Evolutionary conservation across 106 monocot genomes (phyloP).

Genomic region (Ottelia alismoides): DNA sequence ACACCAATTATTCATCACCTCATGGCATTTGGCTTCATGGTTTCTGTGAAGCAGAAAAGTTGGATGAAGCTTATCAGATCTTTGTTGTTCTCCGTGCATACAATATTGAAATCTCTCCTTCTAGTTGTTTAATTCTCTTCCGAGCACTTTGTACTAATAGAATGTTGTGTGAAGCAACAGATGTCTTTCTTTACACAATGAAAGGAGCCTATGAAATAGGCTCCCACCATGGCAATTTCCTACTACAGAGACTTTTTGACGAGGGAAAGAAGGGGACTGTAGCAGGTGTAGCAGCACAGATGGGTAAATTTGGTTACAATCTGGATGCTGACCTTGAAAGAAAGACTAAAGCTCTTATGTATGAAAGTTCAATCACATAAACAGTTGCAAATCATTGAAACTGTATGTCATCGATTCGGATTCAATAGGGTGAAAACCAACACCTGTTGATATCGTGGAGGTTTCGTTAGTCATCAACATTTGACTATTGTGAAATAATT

Average conservation of each 20-base stretch:
- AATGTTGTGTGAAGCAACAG: constrained; percentile 29
- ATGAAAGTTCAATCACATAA: too few relatives aligned
- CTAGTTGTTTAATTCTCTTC: constrained; percentile 47
- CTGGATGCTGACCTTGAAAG: too few relatives aligned
- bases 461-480: too few relatives aligned
- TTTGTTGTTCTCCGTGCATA: constrained; percentile 38
- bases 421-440: too few relatives aligned
- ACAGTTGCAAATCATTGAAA: too few relatives aligned
- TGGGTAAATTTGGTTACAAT: too few relatives aligned
- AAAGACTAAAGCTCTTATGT: too few relatives aligned
- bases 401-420: too few relatives aligned
- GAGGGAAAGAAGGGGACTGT: constrained; percentile 31
- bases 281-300: too few relatives aligned
- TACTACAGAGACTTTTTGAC: constrained; percentile 50
- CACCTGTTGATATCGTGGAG: too few relatives aligned
- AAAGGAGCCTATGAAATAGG: constrained; percentile 38
- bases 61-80: constrained; percentile 40
- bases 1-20: constrained; percentile 19
- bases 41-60: constrained; percentile 38
- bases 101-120: constrained; percentile 32
- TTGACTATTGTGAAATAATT: too few relatives aligned
- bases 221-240: constrained; percentile 37
- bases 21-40: constrained; percentile 82
- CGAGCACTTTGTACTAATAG: constrained; percentile 33
- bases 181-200: constrained; percentile 60